Conservation (phyloP, 1,284 basidiomycete species). For the Abortiporus biennis region DNA sequence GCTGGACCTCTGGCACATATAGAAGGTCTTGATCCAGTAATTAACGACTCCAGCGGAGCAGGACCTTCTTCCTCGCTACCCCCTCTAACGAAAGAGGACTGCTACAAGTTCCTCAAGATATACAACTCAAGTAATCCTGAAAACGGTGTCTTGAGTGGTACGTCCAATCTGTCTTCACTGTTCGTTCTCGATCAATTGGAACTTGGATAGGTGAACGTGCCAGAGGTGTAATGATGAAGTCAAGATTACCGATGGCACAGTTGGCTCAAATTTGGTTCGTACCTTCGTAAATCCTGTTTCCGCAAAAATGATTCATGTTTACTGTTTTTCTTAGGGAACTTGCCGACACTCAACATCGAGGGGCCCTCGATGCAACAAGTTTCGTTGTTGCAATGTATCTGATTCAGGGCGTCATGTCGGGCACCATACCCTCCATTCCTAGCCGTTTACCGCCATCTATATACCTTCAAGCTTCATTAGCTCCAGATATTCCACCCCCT, state of each 20-base stretch:
- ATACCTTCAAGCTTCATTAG: conserved; percentile 71
- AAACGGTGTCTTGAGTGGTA: conserved; percentile 74
- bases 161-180: conserved; percentile 14
- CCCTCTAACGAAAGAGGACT: conserved; percentile 66
- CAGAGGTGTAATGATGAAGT: conserved; percentile 88
- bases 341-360: conserved; percentile 91
- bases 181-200: neutral
- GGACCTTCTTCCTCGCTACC: conserved; percentile 4
- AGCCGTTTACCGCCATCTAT: conserved; percentile 73
- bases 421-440: conserved; percentile 71
- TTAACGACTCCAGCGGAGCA: neutral
- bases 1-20: conserved; percentile 9
- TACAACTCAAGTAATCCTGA: conserved; percentile 67
- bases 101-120: conserved; percentile 73
- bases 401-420: conserved; percentile 88
- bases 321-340: conserved; percentile 59
- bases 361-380: conserved; percentile 83
- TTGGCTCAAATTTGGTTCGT: conserved; percentile 89
- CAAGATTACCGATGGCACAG: conserved; percentile 81
- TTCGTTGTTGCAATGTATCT: conserved; percentile 97
- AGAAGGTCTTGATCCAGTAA: conserved; percentile 9
- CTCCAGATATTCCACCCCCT: neutral
- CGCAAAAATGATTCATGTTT: neutral
- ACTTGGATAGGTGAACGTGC: conserved; percentile 70
- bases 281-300: neutral